Conservation (phyloP, 805 yeast genomes). For the Cyberlindnera veronae region DNA sequence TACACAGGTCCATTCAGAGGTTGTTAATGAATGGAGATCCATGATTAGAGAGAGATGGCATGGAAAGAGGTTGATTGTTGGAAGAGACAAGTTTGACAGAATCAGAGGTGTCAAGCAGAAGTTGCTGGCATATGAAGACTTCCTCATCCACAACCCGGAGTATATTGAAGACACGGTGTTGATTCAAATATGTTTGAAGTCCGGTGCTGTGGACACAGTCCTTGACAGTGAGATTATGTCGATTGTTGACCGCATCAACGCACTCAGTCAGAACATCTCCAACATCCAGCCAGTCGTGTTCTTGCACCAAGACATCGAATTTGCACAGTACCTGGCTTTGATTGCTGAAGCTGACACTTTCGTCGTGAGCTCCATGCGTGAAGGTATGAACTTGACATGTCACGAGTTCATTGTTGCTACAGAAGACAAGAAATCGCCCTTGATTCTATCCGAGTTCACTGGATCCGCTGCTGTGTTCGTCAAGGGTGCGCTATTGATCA, state of each 20-base stretch:
- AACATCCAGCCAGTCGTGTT: constrained; percentile 79
- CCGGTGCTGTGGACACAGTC: constrained; percentile 45
- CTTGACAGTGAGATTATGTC: constrained; percentile 70
- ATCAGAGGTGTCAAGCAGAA: constrained; percentile 89
- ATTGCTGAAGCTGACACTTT: constrained; percentile 83
- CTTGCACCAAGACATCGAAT: constrained; percentile 83
- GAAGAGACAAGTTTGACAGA: constrained; percentile 84
- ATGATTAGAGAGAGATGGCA: constrained; percentile 79
- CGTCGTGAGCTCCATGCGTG: constrained; percentile 87
- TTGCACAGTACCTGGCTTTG: constrained; percentile 84
- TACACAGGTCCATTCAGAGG: constrained; percentile 39
- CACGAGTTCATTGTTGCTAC: constrained; percentile 89
- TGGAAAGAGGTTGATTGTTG: constrained; percentile 65
- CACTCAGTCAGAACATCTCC: constrained; percentile 69
- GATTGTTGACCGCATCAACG: constrained; percentile 82
- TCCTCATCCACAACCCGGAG: constrained; percentile 68
- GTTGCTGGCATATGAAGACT: constrained; percentile 78
- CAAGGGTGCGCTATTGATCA: constrained; percentile 70
- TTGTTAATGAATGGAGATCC: constrained; percentile 61
- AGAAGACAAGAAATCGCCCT: constrained; percentile 66
- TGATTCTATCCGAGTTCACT: constrained; percentile 87
- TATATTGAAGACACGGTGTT: constrained; percentile 66
- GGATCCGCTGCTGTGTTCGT: constrained; percentile 83
- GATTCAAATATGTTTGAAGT: constrained; percentile 77
- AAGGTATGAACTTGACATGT: constrained; percentile 95